These are phyloP conservation scores for Aspergillus unguis DNA, from an alignment of 2,329 filamentous ascomycete species.

Conservation along the genomic window DNA sequence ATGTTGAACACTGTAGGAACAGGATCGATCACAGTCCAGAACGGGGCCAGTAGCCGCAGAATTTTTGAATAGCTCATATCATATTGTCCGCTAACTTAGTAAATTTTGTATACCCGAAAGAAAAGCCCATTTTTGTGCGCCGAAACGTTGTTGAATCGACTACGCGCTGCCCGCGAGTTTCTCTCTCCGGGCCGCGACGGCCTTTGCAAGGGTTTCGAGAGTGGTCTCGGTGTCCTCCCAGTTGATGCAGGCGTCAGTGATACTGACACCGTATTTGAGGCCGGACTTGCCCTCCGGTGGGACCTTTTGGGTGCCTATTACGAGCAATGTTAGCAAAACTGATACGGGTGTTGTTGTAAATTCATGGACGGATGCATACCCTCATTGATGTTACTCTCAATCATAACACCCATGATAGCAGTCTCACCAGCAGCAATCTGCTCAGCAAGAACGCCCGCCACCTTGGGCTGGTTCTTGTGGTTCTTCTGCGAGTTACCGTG, in stretches of 20 bases:
- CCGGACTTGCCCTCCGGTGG: constrained; percentile 78
- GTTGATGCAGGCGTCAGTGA: constrained; percentile 94
- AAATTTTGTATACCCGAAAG: constrained; percentile 7
- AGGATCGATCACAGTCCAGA: too few species aligned
- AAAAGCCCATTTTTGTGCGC: neutral
- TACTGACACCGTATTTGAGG: constrained; percentile 90
- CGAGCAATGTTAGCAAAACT: constrained; percentile 5
- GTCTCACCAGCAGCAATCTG: constrained; percentile 83
- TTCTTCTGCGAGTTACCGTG: constrained; percentile 96
- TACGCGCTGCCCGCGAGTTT: constrained; percentile 23
- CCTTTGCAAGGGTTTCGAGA: constrained; percentile 72
- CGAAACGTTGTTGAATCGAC: neutral
- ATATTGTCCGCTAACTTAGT: neutral
- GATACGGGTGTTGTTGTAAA: neutral
- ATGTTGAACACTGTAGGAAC: too few species aligned
- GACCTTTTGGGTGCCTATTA: constrained; percentile 75
- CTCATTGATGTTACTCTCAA: constrained; percentile 95
- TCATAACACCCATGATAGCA: constrained; percentile 96
- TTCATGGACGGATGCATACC: constrained; percentile 50
- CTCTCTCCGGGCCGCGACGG: constrained; percentile 70
- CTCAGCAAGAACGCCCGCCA: constrained; percentile 73
- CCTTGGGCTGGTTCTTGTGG: constrained; percentile 95
- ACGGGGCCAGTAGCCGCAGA: too few species aligned
- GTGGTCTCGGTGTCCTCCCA: constrained; percentile 86
- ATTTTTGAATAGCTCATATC: too few species aligned